A percentile compares a stretch with the other conserved stretches of the same genome.
These are phyloP conservation scores for Allium fistulosum DNA, from an alignment of 106 monocot genomes.

Conservation along the genomic window DNA sequence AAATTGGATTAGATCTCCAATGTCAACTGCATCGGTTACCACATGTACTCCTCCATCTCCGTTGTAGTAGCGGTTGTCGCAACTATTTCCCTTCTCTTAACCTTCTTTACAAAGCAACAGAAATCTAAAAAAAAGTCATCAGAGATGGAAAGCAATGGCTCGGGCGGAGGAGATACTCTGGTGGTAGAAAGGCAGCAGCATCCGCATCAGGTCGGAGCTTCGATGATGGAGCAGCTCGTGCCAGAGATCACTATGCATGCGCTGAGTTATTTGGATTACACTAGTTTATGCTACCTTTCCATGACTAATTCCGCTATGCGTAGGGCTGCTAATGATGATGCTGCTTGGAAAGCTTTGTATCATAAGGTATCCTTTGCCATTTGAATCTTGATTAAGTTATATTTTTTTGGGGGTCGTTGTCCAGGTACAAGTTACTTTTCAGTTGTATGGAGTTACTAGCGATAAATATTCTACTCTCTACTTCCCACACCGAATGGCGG, in stretches of 20 bases:
- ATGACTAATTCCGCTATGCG: conserved; percentile 67
- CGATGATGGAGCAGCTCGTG: conserved; percentile 72
- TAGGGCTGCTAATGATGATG: conserved; percentile 60
- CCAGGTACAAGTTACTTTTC: neutral
- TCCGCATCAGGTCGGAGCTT: conserved; percentile 26
- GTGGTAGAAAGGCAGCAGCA: conserved; percentile 18
- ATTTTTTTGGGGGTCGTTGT: neutral
- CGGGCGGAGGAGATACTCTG: conserved; percentile 10
- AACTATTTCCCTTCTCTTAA: too few relatives aligned
- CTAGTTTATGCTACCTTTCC: conserved; percentile 49
- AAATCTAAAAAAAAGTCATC: too few relatives aligned
- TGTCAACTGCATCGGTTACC: too few relatives aligned
- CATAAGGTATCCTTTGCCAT: conserved; percentile 21
- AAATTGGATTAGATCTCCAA: too few relatives aligned
- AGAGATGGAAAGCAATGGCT: too few relatives aligned
- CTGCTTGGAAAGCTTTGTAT: conserved; percentile 60
- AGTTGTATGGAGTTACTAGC: neutral
- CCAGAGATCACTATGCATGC: conserved; percentile 62
- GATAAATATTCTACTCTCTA: neutral
- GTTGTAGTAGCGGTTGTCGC: too few relatives aligned
- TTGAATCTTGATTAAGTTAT: neutral
- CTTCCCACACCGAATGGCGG: too few relatives aligned
- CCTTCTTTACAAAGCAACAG: too few relatives aligned
- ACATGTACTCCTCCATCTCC: too few relatives aligned
- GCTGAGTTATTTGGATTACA: conserved; percentile 53